Conservation (phyloP, 2,329 filamentous ascomycete species). For the Rhynchosporium graminicola region DNA sequence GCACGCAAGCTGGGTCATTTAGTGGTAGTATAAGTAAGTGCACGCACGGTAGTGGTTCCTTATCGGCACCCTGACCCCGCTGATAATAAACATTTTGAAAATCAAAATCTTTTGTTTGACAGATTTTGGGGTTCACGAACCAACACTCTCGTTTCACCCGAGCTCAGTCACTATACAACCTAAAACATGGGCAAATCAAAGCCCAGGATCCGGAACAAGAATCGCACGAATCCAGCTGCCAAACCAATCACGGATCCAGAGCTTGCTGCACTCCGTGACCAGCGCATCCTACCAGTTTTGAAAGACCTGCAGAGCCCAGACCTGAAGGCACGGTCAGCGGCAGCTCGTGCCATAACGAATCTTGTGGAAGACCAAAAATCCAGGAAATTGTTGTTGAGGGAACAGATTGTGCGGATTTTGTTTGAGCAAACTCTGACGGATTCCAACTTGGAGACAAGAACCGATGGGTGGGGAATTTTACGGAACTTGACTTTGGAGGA, state of each 20-base stretch:
- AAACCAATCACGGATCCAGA: constrained; percentile 65
- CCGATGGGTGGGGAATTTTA: constrained; percentile 68
- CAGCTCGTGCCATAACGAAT: constrained; percentile 60
- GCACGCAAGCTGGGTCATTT: too few species aligned
- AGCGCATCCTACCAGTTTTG: constrained; percentile 64
- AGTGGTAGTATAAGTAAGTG: neutral
- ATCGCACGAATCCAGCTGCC: constrained; percentile 55
- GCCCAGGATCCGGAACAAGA: constrained; percentile 53
- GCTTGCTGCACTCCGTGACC: constrained; percentile 61
- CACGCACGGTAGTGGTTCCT: neutral
- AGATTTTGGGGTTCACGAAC: constrained; percentile 13
- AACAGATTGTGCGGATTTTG: constrained; percentile 64
- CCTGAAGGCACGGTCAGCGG: constrained; percentile 58
- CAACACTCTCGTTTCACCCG: constrained; percentile 3
- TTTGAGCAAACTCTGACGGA: constrained; percentile 67
- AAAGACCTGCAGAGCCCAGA: constrained; percentile 60
- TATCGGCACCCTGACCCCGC: constrained; percentile 12
- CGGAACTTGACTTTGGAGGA: constrained; percentile 62
- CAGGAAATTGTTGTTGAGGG: constrained; percentile 64
- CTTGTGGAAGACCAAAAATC: constrained; percentile 62
- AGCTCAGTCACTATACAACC: neutral
- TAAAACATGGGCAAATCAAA: constrained; percentile 58
- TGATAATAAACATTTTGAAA: constrained; percentile 12
- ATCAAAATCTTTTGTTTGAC: constrained; percentile 18
- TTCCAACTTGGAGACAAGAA: constrained; percentile 60